Base-by-base conservation (phyloP, 805 yeast species). In the Candida dajiaensis region DNA sequence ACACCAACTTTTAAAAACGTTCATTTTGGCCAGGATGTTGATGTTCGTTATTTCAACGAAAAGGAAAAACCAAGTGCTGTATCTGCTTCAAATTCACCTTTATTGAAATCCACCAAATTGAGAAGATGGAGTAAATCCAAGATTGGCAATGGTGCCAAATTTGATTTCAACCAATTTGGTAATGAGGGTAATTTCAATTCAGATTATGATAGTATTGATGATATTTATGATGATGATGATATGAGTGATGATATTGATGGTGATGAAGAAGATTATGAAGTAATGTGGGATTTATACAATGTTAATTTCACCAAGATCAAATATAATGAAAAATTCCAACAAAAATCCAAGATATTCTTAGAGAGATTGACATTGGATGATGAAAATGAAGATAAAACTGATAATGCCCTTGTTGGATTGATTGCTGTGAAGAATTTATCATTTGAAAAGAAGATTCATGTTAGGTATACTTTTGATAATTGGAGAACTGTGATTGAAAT, bases 401-500 rank as follows among this genome's bases (percentile, higher is more conserved):
- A 73, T 8, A 40, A 45, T 48, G 70, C 69, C 46, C 66, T 90
- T 15, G 62, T 78, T 43, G 97, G 97, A 2, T 81, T 81, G 44
- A 71, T 90, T 40, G 86, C 92, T 3, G 97, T 86, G 23, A 77
- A 79, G 57, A 92, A 90, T 67, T 45, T 87, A 5, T 72, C 83
- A 11, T 90, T 72, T 64, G 74, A 78, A 31, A 90, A 90, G 64
- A 59, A 66, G 23, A 84, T 92, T 18, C 74, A 78, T 15, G 74
- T 86, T 15, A 72, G 89, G 45, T 90, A 88, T 66, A 79, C 96
- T 0, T 70, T 81, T 52, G 89, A 92, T 62, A 67, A 73, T 56
- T 90, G 98, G 98, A 69, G 68, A 38, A 82, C 95, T 0, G 78
- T 82, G 20, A 72, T 80, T 38, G 92, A 85, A 59, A 76, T 83